Evolutionary conservation across 257 asterid species (phyloP).

Genomic region (Prunella vulgaris): DNA sequence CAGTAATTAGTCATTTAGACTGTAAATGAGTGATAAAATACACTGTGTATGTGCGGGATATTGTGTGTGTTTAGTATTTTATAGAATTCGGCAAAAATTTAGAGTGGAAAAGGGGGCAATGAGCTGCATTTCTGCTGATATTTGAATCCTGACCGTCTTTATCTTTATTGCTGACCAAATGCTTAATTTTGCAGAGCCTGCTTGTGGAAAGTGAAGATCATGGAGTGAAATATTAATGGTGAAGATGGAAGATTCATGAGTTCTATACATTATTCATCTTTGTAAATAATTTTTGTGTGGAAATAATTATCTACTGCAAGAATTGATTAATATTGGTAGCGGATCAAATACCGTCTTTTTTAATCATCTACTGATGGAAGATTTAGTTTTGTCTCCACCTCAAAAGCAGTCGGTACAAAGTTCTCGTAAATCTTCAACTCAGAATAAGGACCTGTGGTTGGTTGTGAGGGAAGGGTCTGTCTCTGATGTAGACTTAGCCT

Average conservation of each 20-base stretch:
- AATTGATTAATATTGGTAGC: background rate
- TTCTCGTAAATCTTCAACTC: conserved; percentile 39
- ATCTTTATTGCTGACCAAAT: conserved; percentile 12
- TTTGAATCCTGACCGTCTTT: background rate
- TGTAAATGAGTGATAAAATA: background rate
- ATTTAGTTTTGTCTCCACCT: conserved; percentile 39
- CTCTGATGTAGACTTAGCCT: conserved; percentile 61
- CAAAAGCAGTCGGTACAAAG: conserved; percentile 49
- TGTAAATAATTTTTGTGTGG: background rate
- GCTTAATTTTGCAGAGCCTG: conserved; percentile 23
- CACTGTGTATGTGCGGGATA: background rate
- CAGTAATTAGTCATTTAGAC: background rate
- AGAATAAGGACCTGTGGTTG: conserved; percentile 69
- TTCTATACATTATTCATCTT: conserved; percentile 9
- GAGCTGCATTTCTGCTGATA: background rate
- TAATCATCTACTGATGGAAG: conserved; percentile 42
- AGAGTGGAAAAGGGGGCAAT: background rate
- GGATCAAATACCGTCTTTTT: conserved; percentile 14
- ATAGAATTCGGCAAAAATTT: background rate
- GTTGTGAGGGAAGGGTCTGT: conserved; percentile 65
- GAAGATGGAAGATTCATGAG: conserved; percentile 21
- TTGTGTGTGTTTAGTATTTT: background rate
- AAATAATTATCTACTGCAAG: conserved; percentile 3
- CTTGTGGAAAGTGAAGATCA: conserved; percentile 14
- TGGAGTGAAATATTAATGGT: conserved; percentile 21